Evolutionary conservation across 2,329 filamentous ascomycete genomes (phyloP), one percentile per base, ranked within the genome.

Genomic region (Fusarium avenaceum): DNA sequence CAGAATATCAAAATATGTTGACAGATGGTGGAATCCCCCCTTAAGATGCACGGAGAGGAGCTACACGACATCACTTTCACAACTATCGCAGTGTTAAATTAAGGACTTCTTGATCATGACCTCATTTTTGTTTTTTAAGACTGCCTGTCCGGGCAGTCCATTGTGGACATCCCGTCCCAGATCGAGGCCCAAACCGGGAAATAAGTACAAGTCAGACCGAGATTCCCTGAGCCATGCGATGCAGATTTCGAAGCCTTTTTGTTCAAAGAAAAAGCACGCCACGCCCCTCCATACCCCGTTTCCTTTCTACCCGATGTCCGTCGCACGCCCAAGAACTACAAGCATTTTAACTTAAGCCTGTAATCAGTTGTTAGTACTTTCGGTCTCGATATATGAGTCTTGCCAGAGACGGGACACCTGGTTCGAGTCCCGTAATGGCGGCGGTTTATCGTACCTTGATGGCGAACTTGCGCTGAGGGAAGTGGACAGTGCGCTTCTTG

Each of bases 391-490:
- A 20, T 9, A 42, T 13, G n/a, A 30, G 6, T 26, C n/a, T 39
- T 35, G 30, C 33, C 42, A 33, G 11, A 46, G 10, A 35, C 19
- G 15, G 28, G 38, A 15, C 20, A 30, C 13, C 3, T 30, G 4
- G 28, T 17, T 50, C 7, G 26, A 28, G 42, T 56, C n/a, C 19
- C 33, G 50, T 20, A 4, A 50, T 43, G 14, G 30, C 42, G 9
- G 49, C 15, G 32, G 46, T 20, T 39, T 35, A 43, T 48, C 76
- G 73, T 87, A 94, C 96, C 95, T 98, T 99, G 84, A 99, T 92
- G 84, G 96, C 96, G 85, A 91, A 99, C 87, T 97, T 97, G 86
- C 96, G 91, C 89, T 96, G 93, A 76, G 96, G 96, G 89, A 99
- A 99, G 88, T 99, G 95, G 76, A 88, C 90, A 83, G 88, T 84